Evolutionary conservation across 1,284 basidiomycete species (phyloP).

Genomic region (Apiotrichum domesticum): DNA sequence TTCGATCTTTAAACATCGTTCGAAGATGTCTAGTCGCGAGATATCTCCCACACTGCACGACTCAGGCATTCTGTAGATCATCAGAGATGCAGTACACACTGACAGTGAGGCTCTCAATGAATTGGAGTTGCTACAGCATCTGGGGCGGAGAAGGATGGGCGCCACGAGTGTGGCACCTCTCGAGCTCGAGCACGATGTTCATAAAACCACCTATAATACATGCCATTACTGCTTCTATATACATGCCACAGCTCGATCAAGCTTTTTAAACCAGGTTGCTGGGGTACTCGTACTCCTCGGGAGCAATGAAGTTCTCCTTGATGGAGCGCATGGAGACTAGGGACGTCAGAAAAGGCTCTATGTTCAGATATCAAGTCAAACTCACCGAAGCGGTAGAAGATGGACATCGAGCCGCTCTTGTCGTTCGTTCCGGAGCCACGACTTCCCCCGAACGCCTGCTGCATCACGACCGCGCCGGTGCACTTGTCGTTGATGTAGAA

Average conservation of each 20-base stretch:
- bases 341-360: no score
- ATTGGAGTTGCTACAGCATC: no score
- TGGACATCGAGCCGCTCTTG: conserved; percentile 86
- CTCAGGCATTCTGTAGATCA: no score
- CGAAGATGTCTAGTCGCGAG: no score
- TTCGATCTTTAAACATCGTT: no score
- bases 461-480: conserved; percentile 91
- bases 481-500: conserved; percentile 86
- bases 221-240: not conserved
- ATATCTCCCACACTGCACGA: no score
- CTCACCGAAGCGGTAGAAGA: conserved; percentile 71
- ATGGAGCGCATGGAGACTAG: conserved; percentile 76
- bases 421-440: conserved; percentile 95
- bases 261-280: conserved; percentile 63
- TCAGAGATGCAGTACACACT: no score
- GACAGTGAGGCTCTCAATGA: no score
- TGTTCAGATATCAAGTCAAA: no score
- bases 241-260: not conserved
- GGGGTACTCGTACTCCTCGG: conserved; percentile 74
- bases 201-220: not conserved
- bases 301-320: conserved; percentile 87
- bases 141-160: no score
- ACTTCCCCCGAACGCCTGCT: conserved; percentile 87
- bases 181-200: no score
- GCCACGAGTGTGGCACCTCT: no score